Percentiles rank a stretch among this genome's conserved stretches.
Conservation (phyloP, 169 alveolate species). For the Eimeria praecox region DNA sequence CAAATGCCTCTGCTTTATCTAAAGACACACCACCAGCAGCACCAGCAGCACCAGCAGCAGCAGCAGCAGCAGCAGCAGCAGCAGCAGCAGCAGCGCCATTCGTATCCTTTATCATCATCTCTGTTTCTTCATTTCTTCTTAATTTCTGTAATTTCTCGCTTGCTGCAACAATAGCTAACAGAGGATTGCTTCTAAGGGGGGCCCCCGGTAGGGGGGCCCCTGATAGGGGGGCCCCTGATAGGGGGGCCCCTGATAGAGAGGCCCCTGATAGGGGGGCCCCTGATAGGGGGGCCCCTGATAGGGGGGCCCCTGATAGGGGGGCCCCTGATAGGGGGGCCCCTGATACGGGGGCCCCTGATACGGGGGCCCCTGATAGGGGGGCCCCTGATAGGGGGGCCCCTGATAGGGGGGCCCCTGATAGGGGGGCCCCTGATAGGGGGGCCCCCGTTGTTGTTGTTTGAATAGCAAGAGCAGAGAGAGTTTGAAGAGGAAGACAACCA, state of each 20-base stretch:
- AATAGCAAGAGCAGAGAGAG: too few relatives aligned
- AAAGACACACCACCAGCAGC: not conserved
- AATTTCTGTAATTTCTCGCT: not conserved
- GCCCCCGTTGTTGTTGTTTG: too few relatives aligned
- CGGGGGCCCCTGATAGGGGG: too few relatives aligned
- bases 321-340: too few relatives aligned
- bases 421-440: too few relatives aligned
- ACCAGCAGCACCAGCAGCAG: not conserved
- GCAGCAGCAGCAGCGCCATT: conserved; percentile 24
- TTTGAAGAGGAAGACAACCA: too few relatives aligned
- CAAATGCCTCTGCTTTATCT: not conserved
- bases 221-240: not conserved
- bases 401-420: too few relatives aligned
- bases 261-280: not conserved
- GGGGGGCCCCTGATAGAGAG: not conserved
- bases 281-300: too few relatives aligned
- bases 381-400: too few relatives aligned
- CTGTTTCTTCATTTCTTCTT: not conserved
- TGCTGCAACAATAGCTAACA: not conserved
- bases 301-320: too few relatives aligned
- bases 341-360: too few relatives aligned
- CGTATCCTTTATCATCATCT: not conserved
- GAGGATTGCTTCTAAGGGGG: not conserved
- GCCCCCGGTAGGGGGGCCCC: not conserved
- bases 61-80: conserved; percentile 37